Base-by-base conservation (phyloP, 208 protist genomes). In the Acanthamoeba royreba region DNA sequence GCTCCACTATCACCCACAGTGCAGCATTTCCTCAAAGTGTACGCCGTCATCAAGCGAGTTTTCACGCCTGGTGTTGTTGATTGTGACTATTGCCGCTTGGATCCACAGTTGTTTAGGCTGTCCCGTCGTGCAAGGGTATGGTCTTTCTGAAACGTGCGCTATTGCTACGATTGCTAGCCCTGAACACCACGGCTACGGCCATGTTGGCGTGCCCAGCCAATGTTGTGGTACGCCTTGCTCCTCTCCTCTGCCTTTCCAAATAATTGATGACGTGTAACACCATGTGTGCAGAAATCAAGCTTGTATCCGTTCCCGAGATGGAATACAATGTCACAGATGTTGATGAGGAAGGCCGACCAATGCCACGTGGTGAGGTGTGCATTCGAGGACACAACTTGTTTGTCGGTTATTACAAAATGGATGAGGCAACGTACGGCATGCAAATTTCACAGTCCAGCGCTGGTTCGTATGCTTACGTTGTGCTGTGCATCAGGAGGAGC, bases 221-320 rank as follows among this genome's bases (percentile, higher is more conserved):
- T 83, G 72, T 45, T 83, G 72, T 15, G 69, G 69, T 79, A 79
- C 69, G n/a, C 2, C 3, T 40, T n/a, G n/a, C n/a, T n/a, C n/a
- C n/a, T n/a, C n/a, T n/a, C n/a, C n/a, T n/a, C n/a, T n/a, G n/a
- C n/a, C n/a, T n/a, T n/a, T n/a, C n/a, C n/a, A n/a, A n/a, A n/a
- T n/a, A n/a, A n/a, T n/a, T n/a, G n/a, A n/a, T n/a, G n/a, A n/a
- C n/a, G n/a, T n/a, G n/a, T n/a, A n/a, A n/a, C 52, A 3, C 1
- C 35, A 77, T 35, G 5, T 38, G 5, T 96, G 72, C 25, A 93
- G 96, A 99, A 94, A 42, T 99, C 63, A 98, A 98, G 95, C 95
- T 99, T 8, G 96, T 97, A 1, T 97, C 98, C 92, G 72, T 83
- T 9, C 72, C 72, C 25, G 97, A 98, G n/a, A 98, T 98, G 97